These are phyloP conservation scores for Primulina huaijiensis DNA, from an alignment of 257 asterid genomes.

Conservation along the genomic window DNA sequence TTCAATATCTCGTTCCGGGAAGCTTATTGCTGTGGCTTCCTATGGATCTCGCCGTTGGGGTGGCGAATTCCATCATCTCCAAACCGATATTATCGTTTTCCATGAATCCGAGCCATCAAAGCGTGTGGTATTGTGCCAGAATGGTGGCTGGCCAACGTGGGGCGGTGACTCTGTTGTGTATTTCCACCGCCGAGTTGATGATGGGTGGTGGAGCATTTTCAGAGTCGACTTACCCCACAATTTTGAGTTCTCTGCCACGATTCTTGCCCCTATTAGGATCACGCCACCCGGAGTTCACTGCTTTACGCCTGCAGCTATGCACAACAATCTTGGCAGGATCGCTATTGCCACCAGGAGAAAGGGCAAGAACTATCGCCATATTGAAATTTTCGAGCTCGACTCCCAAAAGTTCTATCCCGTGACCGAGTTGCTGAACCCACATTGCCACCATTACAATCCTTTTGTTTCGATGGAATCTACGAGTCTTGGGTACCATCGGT, in stretches of 20 bases:
- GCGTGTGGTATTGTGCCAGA: conserved; percentile 42
- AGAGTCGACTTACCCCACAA: conserved; percentile 37
- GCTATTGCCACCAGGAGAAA: conserved; percentile 74
- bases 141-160: conserved; percentile 88
- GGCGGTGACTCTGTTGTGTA: conserved; percentile 57
- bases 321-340: conserved; percentile 28
- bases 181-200: conserved; percentile 69
- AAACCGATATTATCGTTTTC: conserved; percentile 62
- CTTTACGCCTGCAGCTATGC: conserved; percentile 67
- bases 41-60: conserved; percentile 57
- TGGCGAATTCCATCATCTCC: conserved; percentile 62
- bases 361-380: conserved; percentile 55
- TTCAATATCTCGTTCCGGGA: conserved; percentile 56
- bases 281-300: conserved; percentile 83
- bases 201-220: conserved; percentile 94
- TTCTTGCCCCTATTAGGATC: conserved; percentile 44
- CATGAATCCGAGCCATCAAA: conserved; percentile 39
- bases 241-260: conserved; percentile 22
- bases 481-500: conserved; percentile 62
- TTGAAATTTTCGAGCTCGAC: conserved; percentile 61
- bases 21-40: conserved; percentile 66
- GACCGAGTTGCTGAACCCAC: conserved; percentile 50
- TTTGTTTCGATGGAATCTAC: conserved; percentile 51
- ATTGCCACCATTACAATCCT: conserved; percentile 80
- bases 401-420: conserved; percentile 43